A percentile compares a stretch with the other conserved stretches of the same genome.
These are phyloP conservation scores for Pinus taeda DNA, from an alignment of 75 land plant species.

Conservation along the genomic window DNA sequence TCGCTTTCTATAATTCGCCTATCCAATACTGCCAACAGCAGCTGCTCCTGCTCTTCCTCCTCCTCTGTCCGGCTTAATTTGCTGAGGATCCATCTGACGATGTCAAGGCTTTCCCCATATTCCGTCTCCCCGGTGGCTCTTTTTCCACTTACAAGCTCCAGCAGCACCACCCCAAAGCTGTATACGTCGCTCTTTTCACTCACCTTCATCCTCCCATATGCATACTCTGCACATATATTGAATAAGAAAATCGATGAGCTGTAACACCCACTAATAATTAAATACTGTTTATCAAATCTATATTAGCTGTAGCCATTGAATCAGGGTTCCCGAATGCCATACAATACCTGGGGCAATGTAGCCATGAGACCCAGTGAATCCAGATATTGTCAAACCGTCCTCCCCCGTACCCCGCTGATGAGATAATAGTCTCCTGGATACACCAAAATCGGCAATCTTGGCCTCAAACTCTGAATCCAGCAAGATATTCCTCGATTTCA, in stretches of 20 bases:
- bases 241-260: too few relatives aligned
- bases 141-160: conserved; percentile 35
- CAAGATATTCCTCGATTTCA: conserved; percentile 51
- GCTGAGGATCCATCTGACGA: conserved; percentile 22
- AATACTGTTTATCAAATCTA: conserved; percentile 13
- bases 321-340: conserved; percentile 13
- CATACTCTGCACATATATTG: conserved; percentile 24
- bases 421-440: conserved; percentile 21
- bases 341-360: neutral
- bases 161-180: conserved; percentile 45
- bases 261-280: neutral
- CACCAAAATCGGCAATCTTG: conserved; percentile 61
- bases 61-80: neutral
- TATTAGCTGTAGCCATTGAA: conserved; percentile 20
- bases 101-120: conserved; percentile 32
- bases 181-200: conserved; percentile 36
- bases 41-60: too few relatives aligned
- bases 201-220: conserved; percentile 22
- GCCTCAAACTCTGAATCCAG: conserved; percentile 42
- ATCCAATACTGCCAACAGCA: neutral
- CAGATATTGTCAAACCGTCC: neutral
- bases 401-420: neutral
- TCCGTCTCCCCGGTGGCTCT: conserved; percentile 18
- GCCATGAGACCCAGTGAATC: neutral
- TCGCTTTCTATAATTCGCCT: neutral